phyloP scores from a whole-genome alignment of 306 rosid genomes.

The Malus sylvestris region DNA sequence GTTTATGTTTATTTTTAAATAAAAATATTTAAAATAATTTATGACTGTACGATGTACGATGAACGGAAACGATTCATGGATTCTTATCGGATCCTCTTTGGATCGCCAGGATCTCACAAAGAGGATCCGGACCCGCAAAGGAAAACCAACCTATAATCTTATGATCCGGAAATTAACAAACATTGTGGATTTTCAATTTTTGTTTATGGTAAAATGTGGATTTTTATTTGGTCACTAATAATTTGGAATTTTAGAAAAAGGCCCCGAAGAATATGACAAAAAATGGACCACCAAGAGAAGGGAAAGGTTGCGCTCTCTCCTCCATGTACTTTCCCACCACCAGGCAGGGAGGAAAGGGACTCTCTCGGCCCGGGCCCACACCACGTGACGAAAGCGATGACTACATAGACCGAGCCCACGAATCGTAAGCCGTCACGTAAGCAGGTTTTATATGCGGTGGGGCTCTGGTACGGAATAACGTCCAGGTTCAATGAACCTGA shows the following conservation, averaged over 20 bases:
- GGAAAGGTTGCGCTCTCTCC: background rate
- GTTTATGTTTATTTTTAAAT: no score
- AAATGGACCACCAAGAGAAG: background rate
- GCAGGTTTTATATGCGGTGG: no score
- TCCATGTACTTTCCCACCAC: background rate
- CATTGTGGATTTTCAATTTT: no score
- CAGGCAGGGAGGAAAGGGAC: background rate
- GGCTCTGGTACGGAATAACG: background rate
- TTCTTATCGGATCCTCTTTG: fast-evolving
- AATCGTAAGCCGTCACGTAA: constrained; percentile 13
- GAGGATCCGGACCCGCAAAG: no score
- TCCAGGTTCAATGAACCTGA: constrained; percentile 51
- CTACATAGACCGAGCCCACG: background rate
- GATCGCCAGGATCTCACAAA: no score
- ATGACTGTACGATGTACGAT: fast-evolving
- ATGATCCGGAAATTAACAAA: no score
- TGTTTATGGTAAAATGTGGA: background rate
- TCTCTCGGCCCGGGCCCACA: background rate
- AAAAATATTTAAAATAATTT: no score
- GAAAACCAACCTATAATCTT: no score
- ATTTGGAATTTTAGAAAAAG: background rate
- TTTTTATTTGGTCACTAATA: background rate
- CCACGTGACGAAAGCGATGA: constrained; percentile 10
- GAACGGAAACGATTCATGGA: fast-evolving
- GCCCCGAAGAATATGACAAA: background rate